phyloP scores from a whole-genome alignment of 2,329 filamentous ascomycete genomes.

The Botrytis paeoniae region DNA sequence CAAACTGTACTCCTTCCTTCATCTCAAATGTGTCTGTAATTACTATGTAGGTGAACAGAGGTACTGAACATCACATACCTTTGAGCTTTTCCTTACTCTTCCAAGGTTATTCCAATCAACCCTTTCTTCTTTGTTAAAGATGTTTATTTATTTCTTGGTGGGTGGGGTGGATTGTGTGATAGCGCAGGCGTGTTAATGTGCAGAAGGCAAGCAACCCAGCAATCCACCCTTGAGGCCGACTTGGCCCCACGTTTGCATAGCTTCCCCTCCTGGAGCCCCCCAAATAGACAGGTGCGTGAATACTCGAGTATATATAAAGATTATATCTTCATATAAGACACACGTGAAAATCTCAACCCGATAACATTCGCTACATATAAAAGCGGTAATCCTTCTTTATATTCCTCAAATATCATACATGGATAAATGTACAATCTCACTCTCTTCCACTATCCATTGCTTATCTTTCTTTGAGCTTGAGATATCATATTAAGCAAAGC shows the following conservation, averaged over 20 bases:
- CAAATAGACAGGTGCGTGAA: not conserved
- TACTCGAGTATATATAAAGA: not conserved
- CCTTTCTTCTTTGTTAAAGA: not conserved
- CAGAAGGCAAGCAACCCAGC: not conserved
- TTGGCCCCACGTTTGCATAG: not conserved
- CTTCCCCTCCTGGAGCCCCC: not conserved
- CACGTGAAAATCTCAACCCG: not conserved
- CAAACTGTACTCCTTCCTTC: not conserved
- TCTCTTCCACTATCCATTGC: not conserved
- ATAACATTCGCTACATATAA: not conserved
- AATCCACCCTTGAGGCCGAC: not conserved
- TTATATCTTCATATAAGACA: not conserved
- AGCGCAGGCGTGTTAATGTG: not conserved
- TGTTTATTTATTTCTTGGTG: not conserved
- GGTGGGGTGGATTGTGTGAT: conserved; percentile 1
- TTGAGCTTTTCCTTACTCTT: too few species aligned
- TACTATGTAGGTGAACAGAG: not conserved
- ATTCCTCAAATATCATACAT: not conserved
- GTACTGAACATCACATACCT: not conserved
- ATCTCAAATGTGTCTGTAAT: not conserved
- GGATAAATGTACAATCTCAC: not conserved
- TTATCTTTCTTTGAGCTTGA: not conserved
- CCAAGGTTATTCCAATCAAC: not conserved
- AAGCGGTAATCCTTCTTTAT: not conserved
- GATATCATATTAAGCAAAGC: not conserved